Percentiles rank a stretch among this genome's conserved stretches.
Conservation (phyloP, 2,329 filamentous ascomycete genomes). For the Colletotrichum sp. region DNA sequence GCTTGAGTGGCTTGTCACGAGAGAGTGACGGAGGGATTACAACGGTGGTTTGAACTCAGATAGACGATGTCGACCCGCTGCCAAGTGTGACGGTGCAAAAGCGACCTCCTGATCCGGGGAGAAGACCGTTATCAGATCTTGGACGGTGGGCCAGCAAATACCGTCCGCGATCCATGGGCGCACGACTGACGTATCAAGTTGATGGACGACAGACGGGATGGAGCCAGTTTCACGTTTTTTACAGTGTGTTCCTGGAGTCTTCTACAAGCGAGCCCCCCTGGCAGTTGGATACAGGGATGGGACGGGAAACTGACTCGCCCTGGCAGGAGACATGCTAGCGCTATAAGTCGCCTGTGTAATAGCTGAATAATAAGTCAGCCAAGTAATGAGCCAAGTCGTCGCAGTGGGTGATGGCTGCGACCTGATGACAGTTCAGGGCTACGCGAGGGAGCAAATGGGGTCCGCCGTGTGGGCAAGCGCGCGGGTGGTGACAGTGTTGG, state of each 20-base stretch:
- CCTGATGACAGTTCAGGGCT: not conserved
- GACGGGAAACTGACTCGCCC: conserved; percentile 9
- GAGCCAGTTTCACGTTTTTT: not conserved
- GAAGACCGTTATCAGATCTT: conserved; percentile 18
- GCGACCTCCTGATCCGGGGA: conserved; percentile 3
- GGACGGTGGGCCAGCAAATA: not conserved
- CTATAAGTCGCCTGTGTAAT: not conserved
- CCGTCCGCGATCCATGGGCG: not conserved
- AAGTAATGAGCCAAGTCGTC: conserved; percentile 2
- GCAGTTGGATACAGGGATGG: not conserved
- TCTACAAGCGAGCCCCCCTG: not conserved
- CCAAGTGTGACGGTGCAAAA: not conserved
- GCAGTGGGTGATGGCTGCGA: not conserved
- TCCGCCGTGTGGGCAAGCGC: not conserved
- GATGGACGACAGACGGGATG: not conserved
- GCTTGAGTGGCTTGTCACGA: not conserved
- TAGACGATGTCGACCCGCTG: conserved; percentile 14
- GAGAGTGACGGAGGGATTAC: not conserved
- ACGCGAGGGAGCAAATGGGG: not conserved
- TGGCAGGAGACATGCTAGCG: not conserved
- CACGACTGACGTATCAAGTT: conserved; percentile 7
- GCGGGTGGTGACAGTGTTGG: conserved; percentile 5
- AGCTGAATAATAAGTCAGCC: not conserved
- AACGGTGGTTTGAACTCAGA: not conserved
- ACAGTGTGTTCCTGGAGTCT: not conserved